Base-by-base conservation (phyloP, 805 yeast species). In the Starmerella potacharoeniae region DNA sequence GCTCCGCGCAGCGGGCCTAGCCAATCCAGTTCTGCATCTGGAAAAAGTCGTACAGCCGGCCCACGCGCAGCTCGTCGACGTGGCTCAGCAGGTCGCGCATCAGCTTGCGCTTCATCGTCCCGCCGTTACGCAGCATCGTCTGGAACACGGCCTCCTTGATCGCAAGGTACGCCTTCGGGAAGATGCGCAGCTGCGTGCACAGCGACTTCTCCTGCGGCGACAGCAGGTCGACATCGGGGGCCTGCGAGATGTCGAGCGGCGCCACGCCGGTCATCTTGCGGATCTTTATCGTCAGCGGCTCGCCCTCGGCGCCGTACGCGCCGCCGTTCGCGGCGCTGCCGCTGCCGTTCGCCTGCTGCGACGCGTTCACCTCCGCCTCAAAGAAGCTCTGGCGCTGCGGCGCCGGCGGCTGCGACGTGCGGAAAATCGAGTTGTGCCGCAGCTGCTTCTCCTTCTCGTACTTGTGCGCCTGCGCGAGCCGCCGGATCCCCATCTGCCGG, bases 161-260 rank as follows among this genome's bases (percentile, higher is more conserved):
- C 2, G 95, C 96, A 58, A 93, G 73, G 65, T 91, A 93, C 3
- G 97, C 95, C 68, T 93, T 91, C 14, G 99, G 98, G 55, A 85
- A 71, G 10, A 95, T 83, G 59, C 95, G 80, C 58, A 95, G 74
- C 49, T 81, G 84, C 5, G 90, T 76, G 71, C 98, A 95, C 48
- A 93, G 71, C 53, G 79, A 81, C 67, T 84, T 91, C 67, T 93
- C 99, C 54, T 87, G 96, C n/a, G 81, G 79, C 1, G 95, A 84
- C 49, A 93, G 72, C 55, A 93, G 70, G 42, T 86, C 89, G 57
- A 78, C 86, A 66, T 93, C 97, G 1, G 89, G 79, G 0, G 95
- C 83, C 60, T 81, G 84, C 17, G 73, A 63, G 30, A 66, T 69
- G 58, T 66, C 76, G 60, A 72, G 59, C 8, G 73, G 72, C 44